A percentile compares a stretch with the other conserved stretches of the same genome.
Conservation (phyloP, 2,329 filamentous ascomycete species). For the Talaromyces funiculosus region DNA sequence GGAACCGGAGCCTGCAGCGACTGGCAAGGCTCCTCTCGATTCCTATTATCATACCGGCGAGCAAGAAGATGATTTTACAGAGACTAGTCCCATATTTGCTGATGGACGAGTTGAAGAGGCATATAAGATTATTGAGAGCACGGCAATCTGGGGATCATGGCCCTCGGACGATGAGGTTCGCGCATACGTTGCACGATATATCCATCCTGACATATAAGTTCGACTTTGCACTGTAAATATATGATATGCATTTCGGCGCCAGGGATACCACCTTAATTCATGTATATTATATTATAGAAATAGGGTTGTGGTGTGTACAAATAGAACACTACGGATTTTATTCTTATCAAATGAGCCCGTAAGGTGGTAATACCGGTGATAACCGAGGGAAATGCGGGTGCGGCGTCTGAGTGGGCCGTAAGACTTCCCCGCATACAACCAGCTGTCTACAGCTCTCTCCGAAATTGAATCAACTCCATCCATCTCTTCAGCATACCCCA, state of each 20-base stretch:
- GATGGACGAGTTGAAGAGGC: conserved; percentile 30
- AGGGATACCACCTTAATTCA: conserved; percentile 8
- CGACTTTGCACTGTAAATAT: background rate
- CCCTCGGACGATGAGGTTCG: conserved; percentile 37
- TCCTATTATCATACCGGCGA: background rate
- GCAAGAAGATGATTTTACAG: background rate
- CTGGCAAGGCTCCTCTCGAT: background rate
- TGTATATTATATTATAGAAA: background rate
- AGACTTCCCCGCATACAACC: background rate
- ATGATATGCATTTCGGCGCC: background rate
- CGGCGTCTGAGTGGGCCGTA: background rate
- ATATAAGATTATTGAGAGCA: conserved; percentile 32
- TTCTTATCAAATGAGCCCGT: background rate
- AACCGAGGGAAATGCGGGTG: background rate
- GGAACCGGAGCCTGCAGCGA: background rate
- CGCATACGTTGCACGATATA: conserved; percentile 26
- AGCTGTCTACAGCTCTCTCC: background rate
- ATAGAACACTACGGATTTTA: background rate
- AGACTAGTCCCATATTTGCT: conserved; percentile 18
- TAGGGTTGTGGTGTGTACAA: background rate
- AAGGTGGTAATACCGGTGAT: background rate
- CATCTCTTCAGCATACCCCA: background rate
- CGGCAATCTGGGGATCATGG: conserved; percentile 35
- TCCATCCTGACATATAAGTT: background rate
- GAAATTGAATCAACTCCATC: background rate